phyloP scores from a whole-genome alignment of 2,329 filamentous ascomycete genomes.

The Chrysoporthe deuterocubensis region DNA sequence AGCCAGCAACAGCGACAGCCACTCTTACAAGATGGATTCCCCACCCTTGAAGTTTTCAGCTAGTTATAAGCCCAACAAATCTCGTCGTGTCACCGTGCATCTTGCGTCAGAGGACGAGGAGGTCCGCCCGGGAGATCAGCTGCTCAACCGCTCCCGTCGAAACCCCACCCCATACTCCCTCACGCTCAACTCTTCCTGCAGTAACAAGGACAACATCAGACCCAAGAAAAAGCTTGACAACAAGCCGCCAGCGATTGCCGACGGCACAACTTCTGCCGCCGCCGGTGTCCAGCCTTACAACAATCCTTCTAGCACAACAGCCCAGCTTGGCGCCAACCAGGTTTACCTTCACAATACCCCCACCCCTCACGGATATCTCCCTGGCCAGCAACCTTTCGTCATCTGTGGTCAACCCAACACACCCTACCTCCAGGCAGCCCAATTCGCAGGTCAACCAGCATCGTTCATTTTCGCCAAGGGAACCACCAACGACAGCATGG shows the following conservation, averaged over 20 bases:
- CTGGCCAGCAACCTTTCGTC: constrained; percentile 18
- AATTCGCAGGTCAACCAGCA: constrained; percentile 15
- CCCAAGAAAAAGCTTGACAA: background rate
- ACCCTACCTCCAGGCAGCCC: background rate
- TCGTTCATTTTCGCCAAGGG: background rate
- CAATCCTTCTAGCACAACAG: constrained; percentile 11
- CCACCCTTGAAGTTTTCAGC: background rate
- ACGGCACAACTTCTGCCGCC: background rate
- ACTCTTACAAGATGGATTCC: constrained; percentile 1
- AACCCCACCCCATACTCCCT: constrained; percentile 2
- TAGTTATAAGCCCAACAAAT: constrained; percentile 3
- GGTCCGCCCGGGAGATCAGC: background rate
- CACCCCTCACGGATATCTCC: background rate
- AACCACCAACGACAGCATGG: constrained; percentile 23
- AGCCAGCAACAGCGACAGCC: constrained; percentile 4
- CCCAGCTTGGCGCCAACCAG: constrained; percentile 28
- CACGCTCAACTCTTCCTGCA: constrained; percentile 1
- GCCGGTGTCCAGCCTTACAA: constrained; percentile 18
- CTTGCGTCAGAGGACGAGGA: constrained; percentile 22
- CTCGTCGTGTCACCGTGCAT: constrained; percentile 17
- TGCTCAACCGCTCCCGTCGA: background rate
- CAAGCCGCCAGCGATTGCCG: background rate
- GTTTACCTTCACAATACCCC: constrained; percentile 29
- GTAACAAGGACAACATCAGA: background rate
- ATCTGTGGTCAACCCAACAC: constrained; percentile 12